These are phyloP conservation scores for Serendipita vermifera DNA, from an alignment of 768 basidiomycete species.

Conservation along the genomic window DNA sequence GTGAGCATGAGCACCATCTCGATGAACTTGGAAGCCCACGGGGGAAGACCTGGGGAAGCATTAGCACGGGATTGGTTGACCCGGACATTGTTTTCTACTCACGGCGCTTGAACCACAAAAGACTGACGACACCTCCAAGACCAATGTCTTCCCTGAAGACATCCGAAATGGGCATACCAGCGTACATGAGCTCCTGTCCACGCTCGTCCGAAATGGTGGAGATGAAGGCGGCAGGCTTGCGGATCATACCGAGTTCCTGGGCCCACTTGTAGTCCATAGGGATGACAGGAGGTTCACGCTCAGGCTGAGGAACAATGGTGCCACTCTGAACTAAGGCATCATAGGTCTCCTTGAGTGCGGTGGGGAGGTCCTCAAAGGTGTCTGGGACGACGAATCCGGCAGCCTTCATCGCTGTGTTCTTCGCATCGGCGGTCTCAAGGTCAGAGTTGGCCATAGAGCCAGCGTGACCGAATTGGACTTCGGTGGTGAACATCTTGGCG, in stretches of 20 bases:
- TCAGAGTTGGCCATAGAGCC: slow-evolving; percentile 97
- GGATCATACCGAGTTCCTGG: slow-evolving; percentile 93
- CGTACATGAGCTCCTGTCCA: slow-evolving; percentile 95
- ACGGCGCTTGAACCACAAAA: slow-evolving; percentile 96
- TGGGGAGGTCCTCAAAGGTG: slow-evolving; percentile 92
- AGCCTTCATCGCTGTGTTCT: slow-evolving; percentile 88
- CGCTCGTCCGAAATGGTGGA: slow-evolving; percentile 99
- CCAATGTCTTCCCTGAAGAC: slow-evolving; percentile 98
- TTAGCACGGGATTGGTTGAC: not conserved
- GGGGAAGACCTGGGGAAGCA: slow-evolving; percentile 41
- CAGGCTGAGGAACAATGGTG: slow-evolving; percentile 50
- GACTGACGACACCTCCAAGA: slow-evolving; percentile 86
- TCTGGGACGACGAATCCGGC: slow-evolving; percentile 96
- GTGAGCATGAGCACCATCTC: slow-evolving; percentile 99
- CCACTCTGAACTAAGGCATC: slow-evolving; percentile 62
- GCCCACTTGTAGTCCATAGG: slow-evolving; percentile 99
- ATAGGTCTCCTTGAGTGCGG: slow-evolving; percentile 73
- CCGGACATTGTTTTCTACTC: not conserved
- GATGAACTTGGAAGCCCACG: slow-evolving; percentile 95
- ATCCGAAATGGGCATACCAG: slow-evolving; percentile 97
- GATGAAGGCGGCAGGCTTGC: slow-evolving; percentile 97
- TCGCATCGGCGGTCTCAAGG: slow-evolving; percentile 93
- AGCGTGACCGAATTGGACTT: slow-evolving; percentile 98
- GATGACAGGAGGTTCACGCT: slow-evolving; percentile 86
- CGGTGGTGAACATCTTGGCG: slow-evolving; percentile 99